phyloP scores from a whole-genome alignment of 2,329 filamentous ascomycete genomes.

The Aspergillus intermedius region DNA sequence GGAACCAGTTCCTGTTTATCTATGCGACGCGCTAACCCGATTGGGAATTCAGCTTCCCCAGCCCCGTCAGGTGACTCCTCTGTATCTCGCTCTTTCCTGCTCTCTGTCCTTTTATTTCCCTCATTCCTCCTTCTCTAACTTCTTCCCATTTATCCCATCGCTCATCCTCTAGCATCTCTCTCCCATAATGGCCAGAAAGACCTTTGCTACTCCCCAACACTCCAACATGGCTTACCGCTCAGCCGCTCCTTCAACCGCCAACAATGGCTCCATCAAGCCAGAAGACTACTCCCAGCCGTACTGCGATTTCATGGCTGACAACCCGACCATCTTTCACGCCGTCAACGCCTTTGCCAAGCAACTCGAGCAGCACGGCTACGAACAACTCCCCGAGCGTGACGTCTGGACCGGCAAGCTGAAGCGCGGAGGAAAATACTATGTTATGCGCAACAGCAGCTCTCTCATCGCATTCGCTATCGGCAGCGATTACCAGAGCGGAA shows the following conservation, averaged over 20 bases:
- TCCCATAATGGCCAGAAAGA: constrained; percentile 28
- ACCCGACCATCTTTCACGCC: constrained; percentile 89
- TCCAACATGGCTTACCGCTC: constrained; percentile 25
- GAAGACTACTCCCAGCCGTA: constrained; percentile 76
- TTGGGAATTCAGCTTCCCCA: not conserved
- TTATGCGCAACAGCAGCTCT: constrained; percentile 76
- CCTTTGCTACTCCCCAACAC: constrained; percentile 19
- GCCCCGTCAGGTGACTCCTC: constrained; percentile 1
- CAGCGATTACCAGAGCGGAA: constrained; percentile 70
- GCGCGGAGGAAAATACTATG: constrained; percentile 81
- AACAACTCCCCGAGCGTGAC: constrained; percentile 68
- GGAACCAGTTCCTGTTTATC: not conserved
- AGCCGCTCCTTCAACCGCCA: constrained; percentile 9
- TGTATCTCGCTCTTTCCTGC: not conserved
- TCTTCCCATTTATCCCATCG: not conserved
- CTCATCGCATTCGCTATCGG: constrained; percentile 82
- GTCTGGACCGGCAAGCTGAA: constrained; percentile 67
- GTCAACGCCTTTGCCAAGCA: constrained; percentile 72
- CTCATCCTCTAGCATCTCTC: not conserved
- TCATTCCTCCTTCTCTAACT: not conserved
- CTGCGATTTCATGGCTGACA: constrained; percentile 76
- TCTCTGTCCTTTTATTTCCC: not conserved
- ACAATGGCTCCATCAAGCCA: constrained; percentile 23
- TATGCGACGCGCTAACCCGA: not conserved
- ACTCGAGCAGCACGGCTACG: constrained; percentile 66